Evolutionary conservation across 305 asterid genomes (phyloP).

Genomic region (Fraxinus albicans): DNA sequence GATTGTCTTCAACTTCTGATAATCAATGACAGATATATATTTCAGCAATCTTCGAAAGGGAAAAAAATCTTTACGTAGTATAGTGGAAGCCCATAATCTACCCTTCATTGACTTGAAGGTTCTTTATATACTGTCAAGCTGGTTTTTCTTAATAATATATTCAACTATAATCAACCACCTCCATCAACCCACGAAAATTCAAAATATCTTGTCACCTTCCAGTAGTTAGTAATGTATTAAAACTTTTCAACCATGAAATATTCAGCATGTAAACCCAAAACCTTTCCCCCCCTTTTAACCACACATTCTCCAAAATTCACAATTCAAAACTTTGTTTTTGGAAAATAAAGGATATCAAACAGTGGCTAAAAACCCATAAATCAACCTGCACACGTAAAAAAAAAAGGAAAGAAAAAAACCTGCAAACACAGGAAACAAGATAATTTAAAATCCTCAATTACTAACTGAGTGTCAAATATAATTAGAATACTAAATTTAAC

Average conservation of each 20-base stretch:
- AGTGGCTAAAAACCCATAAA: constrained; percentile 9
- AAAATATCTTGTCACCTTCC: constrained; percentile 8
- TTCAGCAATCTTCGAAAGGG: constrained; percentile 16
- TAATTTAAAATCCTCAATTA: background rate
- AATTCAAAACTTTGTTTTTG: background rate
- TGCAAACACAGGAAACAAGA: background rate
- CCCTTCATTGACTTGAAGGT: background rate
- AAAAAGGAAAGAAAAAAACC: background rate
- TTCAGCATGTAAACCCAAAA: background rate
- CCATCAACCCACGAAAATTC: constrained; percentile 28
- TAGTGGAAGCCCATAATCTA: constrained; percentile 15
- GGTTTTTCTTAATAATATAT: background rate
- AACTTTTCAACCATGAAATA: background rate
- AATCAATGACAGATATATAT: constrained; percentile 1
- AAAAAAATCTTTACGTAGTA: background rate
- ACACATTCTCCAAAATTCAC: background rate
- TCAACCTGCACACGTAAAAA: constrained; percentile 26
- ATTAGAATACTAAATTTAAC: background rate
- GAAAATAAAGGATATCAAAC: background rate
- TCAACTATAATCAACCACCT: constrained; percentile 24
- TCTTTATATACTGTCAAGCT: background rate
- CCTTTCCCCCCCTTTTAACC: background rate
- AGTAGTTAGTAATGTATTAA: background rate
- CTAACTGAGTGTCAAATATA: background rate
- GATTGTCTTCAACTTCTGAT: constrained; percentile 7